Percentiles rank a stretch among this genome's conserved stretches.
These are phyloP conservation scores for Millerozyma miso DNA, from an alignment of 805 yeast genomes.

Conservation along the genomic window DNA sequence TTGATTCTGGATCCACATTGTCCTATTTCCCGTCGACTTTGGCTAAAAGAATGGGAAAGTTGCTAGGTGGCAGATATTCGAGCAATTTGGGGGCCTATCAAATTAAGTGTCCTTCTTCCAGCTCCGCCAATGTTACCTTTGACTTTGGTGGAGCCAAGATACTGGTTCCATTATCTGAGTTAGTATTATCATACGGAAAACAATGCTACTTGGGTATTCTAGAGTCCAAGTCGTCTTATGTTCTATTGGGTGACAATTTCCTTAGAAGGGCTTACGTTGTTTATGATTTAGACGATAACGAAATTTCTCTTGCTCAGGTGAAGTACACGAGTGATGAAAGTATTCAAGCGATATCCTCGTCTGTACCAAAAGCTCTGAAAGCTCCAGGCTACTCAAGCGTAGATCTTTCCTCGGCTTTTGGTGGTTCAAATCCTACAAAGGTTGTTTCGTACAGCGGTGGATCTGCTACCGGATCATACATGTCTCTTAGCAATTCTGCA, in stretches of 20 bases:
- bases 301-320: conserved; percentile 49
- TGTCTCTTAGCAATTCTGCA: too few relatives aligned
- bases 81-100: conserved; percentile 40
- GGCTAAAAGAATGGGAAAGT: conserved; percentile 29
- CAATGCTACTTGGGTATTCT: conserved; percentile 27
- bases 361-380: conserved; percentile 48
- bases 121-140: conserved; percentile 32
- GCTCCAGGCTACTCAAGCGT: conserved; percentile 47
- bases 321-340: conserved; percentile 28
- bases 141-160: conserved; percentile 58
- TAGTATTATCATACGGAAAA: conserved; percentile 16
- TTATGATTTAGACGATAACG: conserved; percentile 54
- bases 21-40: conserved; percentile 40
- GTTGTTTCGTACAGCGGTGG: conserved; percentile 13
- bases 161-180: conserved; percentile 41
- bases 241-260: conserved; percentile 63
- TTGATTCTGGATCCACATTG: conserved; percentile 36
- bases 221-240: conserved; percentile 11
- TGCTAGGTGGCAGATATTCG: conserved; percentile 41
- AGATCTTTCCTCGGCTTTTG: conserved; percentile 1
- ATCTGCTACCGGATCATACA: too few relatives aligned
- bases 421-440: conserved; percentile 7
- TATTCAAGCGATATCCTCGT: conserved; percentile 41
- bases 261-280: conserved; percentile 62
- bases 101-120: conserved; percentile 35